phyloP scores from a whole-genome alignment of 805 yeast species.

The Saccharomycopsis javanensis region DNA sequence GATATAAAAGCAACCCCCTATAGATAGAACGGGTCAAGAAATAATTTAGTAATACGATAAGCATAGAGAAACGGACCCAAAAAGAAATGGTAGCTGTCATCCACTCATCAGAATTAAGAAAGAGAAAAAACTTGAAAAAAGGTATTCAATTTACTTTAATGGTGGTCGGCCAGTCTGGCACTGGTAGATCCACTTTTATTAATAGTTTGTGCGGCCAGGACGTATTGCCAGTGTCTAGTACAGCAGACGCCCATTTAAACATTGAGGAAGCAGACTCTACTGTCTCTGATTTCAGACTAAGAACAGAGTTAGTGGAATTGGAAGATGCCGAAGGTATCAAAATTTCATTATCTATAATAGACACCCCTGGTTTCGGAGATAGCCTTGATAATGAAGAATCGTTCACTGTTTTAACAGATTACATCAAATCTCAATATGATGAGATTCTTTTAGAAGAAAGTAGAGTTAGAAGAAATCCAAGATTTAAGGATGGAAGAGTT shows the following conservation, averaged over 20 bases:
- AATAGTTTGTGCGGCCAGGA: conserved; percentile 85
- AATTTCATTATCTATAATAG: conserved; percentile 65
- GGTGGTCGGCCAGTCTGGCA: conserved; percentile 82
- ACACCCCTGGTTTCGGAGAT: conserved; percentile 79
- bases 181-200: conserved; percentile 87
- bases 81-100: conserved; percentile 36
- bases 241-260: conserved; percentile 45
- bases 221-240: conserved; percentile 64
- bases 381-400: conserved; percentile 58
- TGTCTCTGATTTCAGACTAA: conserved; percentile 25
- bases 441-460: conserved; percentile 74
- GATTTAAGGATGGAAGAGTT: conserved; percentile 76
- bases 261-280: conserved; percentile 44
- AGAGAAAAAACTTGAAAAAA: conserved; percentile 72
- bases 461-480: conserved; percentile 73
- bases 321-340: conserved; percentile 83
- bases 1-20: not conserved
- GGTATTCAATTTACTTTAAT: conserved; percentile 77
- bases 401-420: conserved; percentile 65
- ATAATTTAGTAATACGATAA: too few relatives aligned
- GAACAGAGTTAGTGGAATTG: conserved; percentile 75
- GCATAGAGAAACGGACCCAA: not conserved
- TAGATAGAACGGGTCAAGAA: not conserved
- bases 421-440: conserved; percentile 72
- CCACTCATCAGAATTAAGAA: conserved; percentile 49